Evolutionary conservation across 2,329 filamentous ascomycete genomes (phyloP).

Genomic region (Pseudogymnoascus sp.): DNA sequence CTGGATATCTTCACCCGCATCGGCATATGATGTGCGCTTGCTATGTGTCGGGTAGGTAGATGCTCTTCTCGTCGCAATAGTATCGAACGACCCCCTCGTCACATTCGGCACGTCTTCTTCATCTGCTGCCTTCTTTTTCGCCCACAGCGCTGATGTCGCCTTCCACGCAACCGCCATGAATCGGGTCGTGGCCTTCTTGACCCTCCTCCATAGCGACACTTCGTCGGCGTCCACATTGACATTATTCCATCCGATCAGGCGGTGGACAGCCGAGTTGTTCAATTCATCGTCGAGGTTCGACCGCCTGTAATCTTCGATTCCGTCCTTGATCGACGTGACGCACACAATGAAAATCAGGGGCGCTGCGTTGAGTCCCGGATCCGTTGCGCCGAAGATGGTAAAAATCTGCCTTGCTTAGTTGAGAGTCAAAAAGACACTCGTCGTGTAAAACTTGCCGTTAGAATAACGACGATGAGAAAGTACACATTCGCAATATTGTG

Average conservation of each 20-base stretch:
- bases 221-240: slow-evolving; percentile 87
- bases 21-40: slow-evolving; percentile 41
- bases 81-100: slow-evolving; percentile 49
- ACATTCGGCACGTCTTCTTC: slow-evolving; percentile 21
- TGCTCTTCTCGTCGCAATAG: slow-evolving; percentile 45
- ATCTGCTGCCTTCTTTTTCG: slow-evolving; percentile 35
- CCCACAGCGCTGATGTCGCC: slow-evolving; percentile 34
- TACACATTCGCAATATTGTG: slow-evolving; percentile 98
- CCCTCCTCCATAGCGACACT: slow-evolving; percentile 72
- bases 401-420: slow-evolving; percentile 62
- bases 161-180: slow-evolving; percentile 11
- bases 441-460: slow-evolving; percentile 61
- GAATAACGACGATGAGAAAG: slow-evolving; percentile 92
- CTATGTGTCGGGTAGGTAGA: slow-evolving; percentile 15
- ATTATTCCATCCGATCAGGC: slow-evolving; percentile 81
- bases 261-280: slow-evolving; percentile 92
- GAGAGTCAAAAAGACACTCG: slow-evolving; percentile 20
- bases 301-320: slow-evolving; percentile 90
- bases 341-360: slow-evolving; percentile 87
- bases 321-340: slow-evolving; percentile 89
- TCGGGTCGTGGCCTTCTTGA: slow-evolving; percentile 74
- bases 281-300: slow-evolving; percentile 86
- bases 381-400: slow-evolving; percentile 85
- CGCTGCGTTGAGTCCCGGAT: slow-evolving; percentile 82
- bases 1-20: slow-evolving; percentile 66